phyloP scores from a whole-genome alignment of 2,329 filamentous ascomycete species.

The Fusarium neocosmosporiellum region DNA sequence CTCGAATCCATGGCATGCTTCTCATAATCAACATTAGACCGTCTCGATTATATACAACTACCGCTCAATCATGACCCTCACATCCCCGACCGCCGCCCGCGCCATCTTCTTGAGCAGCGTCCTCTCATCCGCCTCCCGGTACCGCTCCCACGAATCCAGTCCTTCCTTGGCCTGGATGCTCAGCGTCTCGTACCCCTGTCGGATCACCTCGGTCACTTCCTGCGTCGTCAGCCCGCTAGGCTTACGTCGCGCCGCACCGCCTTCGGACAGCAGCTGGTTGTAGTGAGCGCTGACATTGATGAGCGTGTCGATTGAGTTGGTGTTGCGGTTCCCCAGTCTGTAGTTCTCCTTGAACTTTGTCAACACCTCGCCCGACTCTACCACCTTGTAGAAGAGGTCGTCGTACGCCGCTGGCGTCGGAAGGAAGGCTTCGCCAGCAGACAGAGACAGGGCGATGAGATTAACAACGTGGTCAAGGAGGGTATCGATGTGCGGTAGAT shows the following conservation, averaged over 20 bases:
- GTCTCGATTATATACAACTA: constrained; percentile 22
- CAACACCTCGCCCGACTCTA: constrained; percentile 88
- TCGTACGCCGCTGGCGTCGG: constrained; percentile 90
- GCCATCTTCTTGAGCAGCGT: constrained; percentile 88
- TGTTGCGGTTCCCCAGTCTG: constrained; percentile 64
- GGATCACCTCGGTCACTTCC: constrained; percentile 91
- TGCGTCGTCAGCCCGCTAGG: constrained; percentile 80
- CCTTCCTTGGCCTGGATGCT: constrained; percentile 91
- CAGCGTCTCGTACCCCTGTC: constrained; percentile 94
- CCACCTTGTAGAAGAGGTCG: constrained; percentile 97
- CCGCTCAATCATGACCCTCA: constrained; percentile 61
- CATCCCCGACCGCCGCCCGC: constrained; percentile 76
- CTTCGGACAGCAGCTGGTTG: constrained; percentile 78
- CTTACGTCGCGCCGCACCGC: constrained; percentile 52
- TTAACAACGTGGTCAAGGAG: constrained; percentile 84
- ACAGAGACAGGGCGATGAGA: constrained; percentile 84
- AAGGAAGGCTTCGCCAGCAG: constrained; percentile 89
- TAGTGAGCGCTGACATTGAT: constrained; percentile 89
- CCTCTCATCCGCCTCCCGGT: constrained; percentile 88
- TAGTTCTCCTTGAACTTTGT: constrained; percentile 86
- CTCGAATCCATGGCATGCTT: not conserved
- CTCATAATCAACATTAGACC: constrained; percentile 12
- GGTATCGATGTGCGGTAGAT: constrained; percentile 74
- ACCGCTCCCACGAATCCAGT: constrained; percentile 85
- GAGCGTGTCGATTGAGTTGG: constrained; percentile 84